These are phyloP conservation scores for Pichia norvegensis DNA, from an alignment of 1,139 yeast genomes.

Conservation along the genomic window DNA sequence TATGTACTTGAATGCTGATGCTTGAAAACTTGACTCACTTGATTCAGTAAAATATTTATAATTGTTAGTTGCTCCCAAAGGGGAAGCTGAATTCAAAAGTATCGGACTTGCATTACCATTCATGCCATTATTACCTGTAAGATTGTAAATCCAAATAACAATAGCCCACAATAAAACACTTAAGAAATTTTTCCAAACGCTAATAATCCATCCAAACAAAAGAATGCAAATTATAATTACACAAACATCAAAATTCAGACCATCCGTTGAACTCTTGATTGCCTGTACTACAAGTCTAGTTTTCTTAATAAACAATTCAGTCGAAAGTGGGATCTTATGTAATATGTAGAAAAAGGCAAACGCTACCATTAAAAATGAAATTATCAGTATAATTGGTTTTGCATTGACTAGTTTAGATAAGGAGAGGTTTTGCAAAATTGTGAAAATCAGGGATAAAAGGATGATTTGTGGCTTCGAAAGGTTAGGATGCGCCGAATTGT, in stretches of 20 bases:
- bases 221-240: conserved; percentile 4
- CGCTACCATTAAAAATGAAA: background rate
- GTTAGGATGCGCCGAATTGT: background rate
- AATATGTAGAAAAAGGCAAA: background rate
- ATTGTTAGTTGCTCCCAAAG: background rate
- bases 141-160: conserved; percentile 12
- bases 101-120: background rate
- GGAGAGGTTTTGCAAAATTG: conserved; percentile 5
- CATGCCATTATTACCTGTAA: conserved; percentile 1
- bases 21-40: background rate
- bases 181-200: conserved; percentile 7
- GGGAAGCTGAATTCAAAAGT: background rate
- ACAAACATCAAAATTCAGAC: conserved; percentile 9
- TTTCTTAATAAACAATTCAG: conserved; percentile 1
- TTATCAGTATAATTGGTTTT: background rate
- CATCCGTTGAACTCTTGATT: background rate
- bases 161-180: conserved; percentile 10
- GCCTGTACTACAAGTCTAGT: background rate
- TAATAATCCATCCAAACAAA: conserved; percentile 10
- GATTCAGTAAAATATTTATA: background rate
- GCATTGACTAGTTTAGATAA: background rate
- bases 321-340: conserved; percentile 1
- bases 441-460: conserved; percentile 1
- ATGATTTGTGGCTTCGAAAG: conserved; percentile 2
- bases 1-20: conserved; percentile 1